Percentiles rank a stretch among this genome's conserved stretches.
Evolutionary conservation across 139 green algal genomes (phyloP).

Genomic region (Astrephomene gubernaculifera): DNA sequence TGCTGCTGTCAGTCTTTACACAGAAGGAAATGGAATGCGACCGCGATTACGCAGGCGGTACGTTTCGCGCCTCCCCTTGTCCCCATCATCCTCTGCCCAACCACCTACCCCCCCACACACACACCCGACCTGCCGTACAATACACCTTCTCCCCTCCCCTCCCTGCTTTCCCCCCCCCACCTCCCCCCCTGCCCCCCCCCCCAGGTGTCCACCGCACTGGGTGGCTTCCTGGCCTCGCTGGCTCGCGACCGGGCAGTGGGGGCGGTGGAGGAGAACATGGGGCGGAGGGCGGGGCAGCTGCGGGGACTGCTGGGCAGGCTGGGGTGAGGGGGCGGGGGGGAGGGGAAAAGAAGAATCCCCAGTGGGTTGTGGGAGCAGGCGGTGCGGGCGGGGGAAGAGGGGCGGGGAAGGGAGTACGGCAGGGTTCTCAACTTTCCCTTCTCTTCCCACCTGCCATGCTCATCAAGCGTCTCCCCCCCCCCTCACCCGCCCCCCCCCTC

Average conservation of each 20-base stretch:
- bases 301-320: constrained; percentile 69
- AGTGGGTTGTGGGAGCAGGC: neutral
- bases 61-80: neutral
- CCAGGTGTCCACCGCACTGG: constrained; percentile 71
- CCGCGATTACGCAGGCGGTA: no score
- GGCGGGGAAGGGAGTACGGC: neutral
- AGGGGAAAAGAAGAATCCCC: neutral
- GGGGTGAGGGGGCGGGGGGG: constrained; percentile 52
- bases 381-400: neutral
- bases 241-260: constrained; percentile 77
- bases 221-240: constrained; percentile 74
- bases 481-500: neutral
- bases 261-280: constrained; percentile 70
- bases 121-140: neutral
- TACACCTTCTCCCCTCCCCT: neutral
- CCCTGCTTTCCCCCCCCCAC: neutral
- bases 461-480: neutral
- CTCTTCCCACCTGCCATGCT: neutral
- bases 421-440: neutral
- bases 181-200: constrained; percentile 47
- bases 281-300: constrained; percentile 74
- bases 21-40: no score
- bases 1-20: no score
- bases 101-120: neutral
- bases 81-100: neutral